Base-by-base conservation (phyloP, 768 basidiomycete genomes). In the Boletellus ananas region DNA sequence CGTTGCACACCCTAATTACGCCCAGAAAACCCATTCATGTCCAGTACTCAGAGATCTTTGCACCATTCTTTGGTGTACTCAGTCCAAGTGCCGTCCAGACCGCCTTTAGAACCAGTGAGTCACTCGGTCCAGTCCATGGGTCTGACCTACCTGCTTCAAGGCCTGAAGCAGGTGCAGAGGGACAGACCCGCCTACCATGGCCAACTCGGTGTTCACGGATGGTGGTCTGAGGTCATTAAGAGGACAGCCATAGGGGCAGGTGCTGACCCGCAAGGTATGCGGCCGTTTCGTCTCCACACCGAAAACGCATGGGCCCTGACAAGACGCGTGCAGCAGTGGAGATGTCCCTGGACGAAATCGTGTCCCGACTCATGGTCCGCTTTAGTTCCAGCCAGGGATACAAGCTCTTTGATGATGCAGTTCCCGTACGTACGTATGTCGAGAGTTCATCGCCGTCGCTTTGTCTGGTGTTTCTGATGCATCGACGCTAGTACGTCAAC, bases 171-270 rank as follows among this genome's bases (percentile, higher is more conserved):
- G 52, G 58, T 84, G 17, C 84, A 89, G 62, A 69, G 55, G 14
- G 79, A 83, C 52, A 73, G 75, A 39, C 85, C 87, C 2, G 77
- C 71, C 0, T 90, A 89, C 61, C 62, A 55, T 21, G 56, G 49
- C 40, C 45, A 67, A 42, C 66, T 72, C 14, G 83, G 83, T 42
- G 74, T 76, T 41, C 64, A 75, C 29, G 65, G 60, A 3, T 91
- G 87, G 88, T 92, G 90, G 90, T 65, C 72, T n/a, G 83, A 87
- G 54, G 87, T 92, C 34, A 83, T 92, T 53, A 73, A 72, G 49
- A 70, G 79, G 50, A 91, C 90, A 34, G 89, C 88, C 16, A 65
- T 88, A 3, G 87, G 82, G 4, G 87, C 89, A 37, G 87, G 87
- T 1, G 89, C 83, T 3, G 72, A 85, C 66, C 63, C 76, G 42